Conservation (phyloP, 2,329 filamentous ascomycete genomes). For the Xylaria sp. region DNA sequence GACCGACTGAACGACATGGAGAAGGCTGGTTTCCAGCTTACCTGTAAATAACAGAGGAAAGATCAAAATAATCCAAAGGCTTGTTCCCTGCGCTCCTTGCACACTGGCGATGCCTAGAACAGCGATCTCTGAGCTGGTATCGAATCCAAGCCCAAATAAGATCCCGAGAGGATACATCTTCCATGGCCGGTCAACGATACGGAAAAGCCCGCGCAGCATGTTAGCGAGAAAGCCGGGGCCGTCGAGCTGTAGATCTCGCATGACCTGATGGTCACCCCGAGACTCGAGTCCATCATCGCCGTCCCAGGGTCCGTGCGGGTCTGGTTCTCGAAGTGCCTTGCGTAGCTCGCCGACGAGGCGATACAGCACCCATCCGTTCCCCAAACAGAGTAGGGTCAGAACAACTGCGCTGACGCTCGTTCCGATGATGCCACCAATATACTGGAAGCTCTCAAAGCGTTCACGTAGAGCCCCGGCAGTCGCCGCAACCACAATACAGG, state of each 20-base stretch:
- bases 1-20: background rate
- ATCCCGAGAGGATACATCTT: constrained; percentile 73
- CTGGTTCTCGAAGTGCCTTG: constrained; percentile 62
- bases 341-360: constrained; percentile 77
- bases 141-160: constrained; percentile 91
- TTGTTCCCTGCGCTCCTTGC: constrained; percentile 85
- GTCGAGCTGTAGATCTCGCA: constrained; percentile 72
- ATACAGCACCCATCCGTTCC: constrained; percentile 87
- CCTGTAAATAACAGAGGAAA: constrained; percentile 91
- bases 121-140: constrained; percentile 94
- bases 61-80: constrained; percentile 92
- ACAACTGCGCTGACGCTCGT: constrained; percentile 87
- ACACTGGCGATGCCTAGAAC: constrained; percentile 90
- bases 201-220: constrained; percentile 80
- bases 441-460: constrained; percentile 81
- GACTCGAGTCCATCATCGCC: constrained; percentile 41
- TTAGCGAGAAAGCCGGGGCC: constrained; percentile 79
- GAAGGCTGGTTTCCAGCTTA: constrained; percentile 50
- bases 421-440: constrained; percentile 87
- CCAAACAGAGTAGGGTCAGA: constrained; percentile 80
- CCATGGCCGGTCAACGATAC: constrained; percentile 79
- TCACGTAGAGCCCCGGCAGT: constrained; percentile 85
- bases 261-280: constrained; percentile 41
- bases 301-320: constrained; percentile 47
- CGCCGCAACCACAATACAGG: constrained; percentile 90